Evolutionary conservation across 2,329 filamentous ascomycete genomes (phyloP).

Genomic region (Cryphonectria radicalis): DNA sequence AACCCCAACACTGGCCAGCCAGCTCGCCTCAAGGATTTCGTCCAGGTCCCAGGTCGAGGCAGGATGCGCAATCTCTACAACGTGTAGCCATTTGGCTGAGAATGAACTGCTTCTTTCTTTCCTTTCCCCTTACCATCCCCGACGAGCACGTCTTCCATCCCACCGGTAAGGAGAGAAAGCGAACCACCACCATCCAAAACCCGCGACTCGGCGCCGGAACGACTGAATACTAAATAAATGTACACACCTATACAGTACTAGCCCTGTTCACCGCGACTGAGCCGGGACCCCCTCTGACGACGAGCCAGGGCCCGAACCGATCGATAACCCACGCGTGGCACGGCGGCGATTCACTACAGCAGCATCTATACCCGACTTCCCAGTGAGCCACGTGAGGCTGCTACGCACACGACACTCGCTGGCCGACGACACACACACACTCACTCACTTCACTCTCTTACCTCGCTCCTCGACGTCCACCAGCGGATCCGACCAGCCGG

Average conservation of each 20-base stretch:
- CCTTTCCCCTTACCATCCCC: background rate
- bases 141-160: too few relatives aligned
- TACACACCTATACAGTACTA: background rate
- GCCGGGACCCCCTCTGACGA: conserved; percentile 3
- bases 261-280: background rate
- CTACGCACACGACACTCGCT: conserved; percentile 3
- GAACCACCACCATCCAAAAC: background rate
- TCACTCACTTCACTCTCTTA: background rate
- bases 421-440: conserved; percentile 13
- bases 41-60: background rate
- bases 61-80: conserved; percentile 4
- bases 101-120: background rate
- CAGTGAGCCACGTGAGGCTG: conserved; percentile 22
- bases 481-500: conserved; percentile 5
- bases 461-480: background rate
- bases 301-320: conserved; percentile 6
- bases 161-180: background rate
- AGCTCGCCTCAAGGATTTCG: conserved; percentile 3
- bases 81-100: background rate
- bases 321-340: conserved; percentile 12
- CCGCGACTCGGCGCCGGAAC: background rate
- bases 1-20: background rate
- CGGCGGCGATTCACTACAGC: background rate
- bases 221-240: background rate
- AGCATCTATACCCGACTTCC: conserved; percentile 1